Base-by-base conservation (phyloP, 1,284 basidiomycete genomes). In the Peniophora sp. region DNA sequence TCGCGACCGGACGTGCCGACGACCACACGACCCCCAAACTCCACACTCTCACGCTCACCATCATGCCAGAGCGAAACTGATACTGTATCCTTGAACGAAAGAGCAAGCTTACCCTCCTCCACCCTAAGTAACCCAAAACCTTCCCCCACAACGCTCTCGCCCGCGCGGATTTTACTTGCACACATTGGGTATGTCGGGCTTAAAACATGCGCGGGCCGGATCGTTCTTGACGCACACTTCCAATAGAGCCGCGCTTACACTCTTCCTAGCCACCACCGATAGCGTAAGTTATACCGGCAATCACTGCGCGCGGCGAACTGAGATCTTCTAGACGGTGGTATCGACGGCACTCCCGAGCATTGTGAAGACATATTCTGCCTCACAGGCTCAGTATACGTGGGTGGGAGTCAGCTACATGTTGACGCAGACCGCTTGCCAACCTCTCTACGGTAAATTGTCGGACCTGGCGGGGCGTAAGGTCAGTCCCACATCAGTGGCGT, bases 181-280 rank as follows among this genome's bases (percentile, higher is more conserved):
- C 65, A 67, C 54, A 55, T 67, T 42, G 65, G 65, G 65, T 65
- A 54, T 41, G 50, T 52, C 50, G 52, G 43, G 50, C 46, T 45
- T 24, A 42, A 15, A 51, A 49, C 48, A 39, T 50, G 49, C 43
- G 23, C 14, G 23, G 43, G 9, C 23, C 23, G 14, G 14, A 10
- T 18, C 17, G 3, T 45, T 45, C 43, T 15, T 45, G 6, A 45
- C 23, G 18, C 3, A 45, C 23, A 47, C 55, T 47, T 51, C 35
- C 49, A 51, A 35, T 60, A 88, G 86, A 47, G 85, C 85, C 47
- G 87, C 85, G 3, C 63, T 88, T 64, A 74, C 85, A 12, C 63
- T 89, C 52, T 90, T 90, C 63, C 78, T 90, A 11, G 87, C 87
- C 6, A 90, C 88, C 12, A 90, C 87, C 17, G 87, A 90, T 66